Conservation (phyloP, 352 stramenopile genomes). For the Pythium apleroticum region DNA sequence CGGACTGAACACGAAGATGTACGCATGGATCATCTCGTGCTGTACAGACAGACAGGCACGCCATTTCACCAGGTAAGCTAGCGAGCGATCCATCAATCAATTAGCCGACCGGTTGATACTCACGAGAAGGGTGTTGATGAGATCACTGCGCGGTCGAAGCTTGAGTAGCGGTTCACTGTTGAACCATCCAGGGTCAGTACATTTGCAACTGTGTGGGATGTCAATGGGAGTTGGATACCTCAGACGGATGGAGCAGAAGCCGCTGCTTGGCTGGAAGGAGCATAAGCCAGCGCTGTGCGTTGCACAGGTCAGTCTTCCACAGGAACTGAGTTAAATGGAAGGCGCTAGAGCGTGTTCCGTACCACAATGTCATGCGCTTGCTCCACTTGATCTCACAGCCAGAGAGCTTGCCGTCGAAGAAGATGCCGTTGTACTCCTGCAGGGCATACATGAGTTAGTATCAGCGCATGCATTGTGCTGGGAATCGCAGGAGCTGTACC, state of each 20-base stretch:
- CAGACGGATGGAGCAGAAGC: conserved; percentile 84
- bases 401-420: conserved; percentile 76
- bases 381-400: conserved; percentile 89
- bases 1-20: conserved; percentile 77
- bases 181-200: neutral
- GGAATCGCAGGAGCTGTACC: conserved; percentile 28
- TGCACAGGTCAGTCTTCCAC: neutral
- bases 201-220: too few species aligned
- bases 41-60: conserved; percentile 29
- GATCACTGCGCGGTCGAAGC: conserved; percentile 74
- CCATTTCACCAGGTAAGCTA: too few species aligned
- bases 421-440: conserved; percentile 82
- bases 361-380: conserved; percentile 89
- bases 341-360: neutral
- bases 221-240: conserved; percentile 34
- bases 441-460: neutral
- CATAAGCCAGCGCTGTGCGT: conserved; percentile 69
- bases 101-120: too few species aligned
- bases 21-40: conserved; percentile 92
- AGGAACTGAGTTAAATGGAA: neutral
- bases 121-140: conserved; percentile 87
- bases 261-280: conserved; percentile 65
- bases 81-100: too few species aligned
- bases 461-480: neutral
- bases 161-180: conserved; percentile 77